These are phyloP conservation scores for Chrysoporthe deuterocubensis DNA, from an alignment of 2,329 filamentous ascomycete species.

Conservation along the genomic window DNA sequence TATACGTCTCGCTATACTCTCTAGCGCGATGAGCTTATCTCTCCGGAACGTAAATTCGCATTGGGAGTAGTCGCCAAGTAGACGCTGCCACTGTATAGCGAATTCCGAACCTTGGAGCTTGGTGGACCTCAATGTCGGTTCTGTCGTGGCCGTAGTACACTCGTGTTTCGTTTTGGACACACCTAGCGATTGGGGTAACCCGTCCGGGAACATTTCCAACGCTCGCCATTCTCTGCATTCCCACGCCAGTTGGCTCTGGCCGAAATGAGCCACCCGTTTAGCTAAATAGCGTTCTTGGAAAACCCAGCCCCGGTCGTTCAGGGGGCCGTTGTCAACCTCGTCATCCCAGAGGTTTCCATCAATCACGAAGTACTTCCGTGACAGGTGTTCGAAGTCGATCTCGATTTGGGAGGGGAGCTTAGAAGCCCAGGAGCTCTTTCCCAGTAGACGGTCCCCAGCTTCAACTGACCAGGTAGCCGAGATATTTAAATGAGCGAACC, in stretches of 20 bases:
- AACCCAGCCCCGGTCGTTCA: not conserved
- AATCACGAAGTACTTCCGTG: not conserved
- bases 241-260: constrained; percentile 1
- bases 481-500: not conserved
- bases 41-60: constrained; percentile 4
- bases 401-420: not conserved
- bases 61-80: not conserved
- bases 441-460: not conserved
- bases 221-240: constrained; percentile 6
- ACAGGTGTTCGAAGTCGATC: not conserved
- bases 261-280: not conserved
- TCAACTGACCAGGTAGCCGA: constrained; percentile 1
- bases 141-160: constrained; percentile 1
- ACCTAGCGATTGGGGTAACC: not conserved
- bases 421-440: not conserved
- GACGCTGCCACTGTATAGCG: not conserved
- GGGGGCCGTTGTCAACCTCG: constrained; percentile 1
- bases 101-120: not conserved
- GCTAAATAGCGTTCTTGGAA: not conserved
- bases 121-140: not conserved
- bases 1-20: constrained; percentile 2
- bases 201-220: not conserved
- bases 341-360: not conserved
- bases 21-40: constrained; percentile 1
- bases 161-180: not conserved